A percentile compares a stretch with the other conserved stretches of the same genome.
Evolutionary conservation across 768 basidiomycete genomes (phyloP).

Genomic region (Pisolithus tinctorius): DNA sequence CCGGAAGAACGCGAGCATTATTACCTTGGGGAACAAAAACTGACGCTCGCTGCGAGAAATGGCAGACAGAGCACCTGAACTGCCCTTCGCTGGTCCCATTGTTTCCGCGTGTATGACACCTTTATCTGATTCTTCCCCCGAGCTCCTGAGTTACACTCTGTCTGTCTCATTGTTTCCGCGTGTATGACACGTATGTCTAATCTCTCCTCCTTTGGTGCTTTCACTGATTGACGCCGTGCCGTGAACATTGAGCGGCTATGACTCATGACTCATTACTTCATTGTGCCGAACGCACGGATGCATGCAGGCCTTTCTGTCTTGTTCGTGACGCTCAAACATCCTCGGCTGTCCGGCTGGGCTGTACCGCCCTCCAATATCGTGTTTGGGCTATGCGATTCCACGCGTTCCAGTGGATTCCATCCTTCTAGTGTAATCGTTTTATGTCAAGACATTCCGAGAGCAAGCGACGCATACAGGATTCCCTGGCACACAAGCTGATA

Average conservation of each 20-base stretch:
- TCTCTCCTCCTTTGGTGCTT: too few species aligned
- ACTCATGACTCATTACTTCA: too few species aligned
- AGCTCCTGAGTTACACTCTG: too few species aligned
- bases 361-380: conserved; percentile 68
- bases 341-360: conserved; percentile 63
- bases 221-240: too few species aligned
- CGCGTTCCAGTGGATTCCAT: conserved; percentile 78
- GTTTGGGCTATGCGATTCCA: conserved; percentile 78
- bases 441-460: conserved; percentile 80
- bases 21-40: conserved; percentile 28
- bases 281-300: not conserved
- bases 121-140: conserved; percentile 6
- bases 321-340: conserved; percentile 82
- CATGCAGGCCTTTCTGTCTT: conserved; percentile 70
- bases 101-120: conserved; percentile 2
- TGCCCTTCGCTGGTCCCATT: conserved; percentile 46
- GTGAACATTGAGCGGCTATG: too few species aligned
- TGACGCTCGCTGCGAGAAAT: conserved; percentile 57
- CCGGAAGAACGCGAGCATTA: conserved; percentile 35
- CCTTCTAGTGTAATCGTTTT: conserved; percentile 74
- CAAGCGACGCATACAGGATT: conserved; percentile 88
- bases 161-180: too few species aligned
- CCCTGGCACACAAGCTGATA: conserved; percentile 86
- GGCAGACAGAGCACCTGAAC: conserved; percentile 59
- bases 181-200: too few species aligned